Conservation (phyloP, 2,329 filamentous ascomycete species). For the Fusarium clavum region DNA sequence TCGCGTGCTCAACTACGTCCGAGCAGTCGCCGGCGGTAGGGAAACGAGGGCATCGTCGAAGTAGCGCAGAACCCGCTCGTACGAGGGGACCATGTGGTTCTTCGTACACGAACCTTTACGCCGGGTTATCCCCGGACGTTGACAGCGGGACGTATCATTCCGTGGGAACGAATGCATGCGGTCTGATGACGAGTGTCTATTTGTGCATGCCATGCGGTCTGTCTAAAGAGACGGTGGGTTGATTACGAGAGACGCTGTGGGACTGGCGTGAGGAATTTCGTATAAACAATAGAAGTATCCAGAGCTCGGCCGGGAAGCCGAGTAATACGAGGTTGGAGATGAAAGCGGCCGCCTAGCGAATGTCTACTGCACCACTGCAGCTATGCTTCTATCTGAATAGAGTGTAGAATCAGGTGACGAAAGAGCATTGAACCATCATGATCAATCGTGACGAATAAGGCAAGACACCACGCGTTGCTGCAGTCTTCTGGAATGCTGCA, state of each 20-base stretch:
- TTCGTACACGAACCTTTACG: conserved; percentile 55
- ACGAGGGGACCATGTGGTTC: conserved; percentile 39
- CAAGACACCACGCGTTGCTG: conserved; percentile 2
- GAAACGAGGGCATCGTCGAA: conserved; percentile 44
- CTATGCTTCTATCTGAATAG: neutral
- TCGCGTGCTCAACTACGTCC: conserved; percentile 45
- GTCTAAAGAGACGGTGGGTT: conserved; percentile 44
- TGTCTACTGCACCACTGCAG: neutral
- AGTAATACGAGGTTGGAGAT: conserved; percentile 19
- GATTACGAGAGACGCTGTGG: conserved; percentile 45
- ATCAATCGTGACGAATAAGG: conserved; percentile 8
- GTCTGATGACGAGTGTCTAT: conserved; percentile 21
- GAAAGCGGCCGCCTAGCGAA: neutral
- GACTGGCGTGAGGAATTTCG: conserved; percentile 45
- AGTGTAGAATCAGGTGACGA: neutral
- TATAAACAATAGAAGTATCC: conserved; percentile 7
- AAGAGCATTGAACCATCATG: neutral
- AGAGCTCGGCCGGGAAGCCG: conserved; percentile 21
- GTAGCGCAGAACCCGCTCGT: conserved; percentile 50
- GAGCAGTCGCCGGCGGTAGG: conserved; percentile 29
- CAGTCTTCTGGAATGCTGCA: conserved; percentile 15
- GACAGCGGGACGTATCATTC: conserved; percentile 48
- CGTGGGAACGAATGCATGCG: conserved; percentile 48
- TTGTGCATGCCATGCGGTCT: conserved; percentile 44
- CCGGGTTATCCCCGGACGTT: conserved; percentile 54